Evolutionary conservation across 2,329 filamentous ascomycete genomes (phyloP).

Genomic region (Neofusicoccum sp.): DNA sequence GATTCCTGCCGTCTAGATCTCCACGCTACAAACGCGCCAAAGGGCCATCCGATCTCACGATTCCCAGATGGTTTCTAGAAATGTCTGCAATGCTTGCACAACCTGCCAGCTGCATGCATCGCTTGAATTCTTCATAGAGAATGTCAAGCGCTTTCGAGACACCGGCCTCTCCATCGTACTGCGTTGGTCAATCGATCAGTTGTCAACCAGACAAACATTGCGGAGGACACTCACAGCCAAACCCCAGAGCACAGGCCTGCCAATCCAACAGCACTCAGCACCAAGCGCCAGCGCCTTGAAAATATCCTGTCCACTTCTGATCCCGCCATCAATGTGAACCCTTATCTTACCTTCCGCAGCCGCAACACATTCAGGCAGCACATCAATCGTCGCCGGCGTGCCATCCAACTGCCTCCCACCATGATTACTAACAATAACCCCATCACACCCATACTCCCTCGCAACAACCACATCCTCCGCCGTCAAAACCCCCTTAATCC

Average conservation of each 20-base stretch:
- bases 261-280: slow-evolving; percentile 60
- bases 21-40: no score
- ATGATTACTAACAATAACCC: slow-evolving; percentile 57
- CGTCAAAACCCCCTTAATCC: slow-evolving; percentile 59
- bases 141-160: no score
- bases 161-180: no score
- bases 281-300: slow-evolving; percentile 59
- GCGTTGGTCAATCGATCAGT: no score
- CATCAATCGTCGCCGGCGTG: slow-evolving; percentile 52
- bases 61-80: no score
- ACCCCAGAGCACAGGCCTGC: slow-evolving; percentile 57
- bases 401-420: slow-evolving; percentile 56
- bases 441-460: slow-evolving; percentile 49
- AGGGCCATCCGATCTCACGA: no score
- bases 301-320: slow-evolving; percentile 53
- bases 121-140: no score
- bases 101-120: no score
- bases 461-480: slow-evolving; percentile 52
- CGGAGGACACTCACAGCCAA: slow-evolving; percentile 26
- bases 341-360: slow-evolving; percentile 29
- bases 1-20: no score
- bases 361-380: slow-evolving; percentile 63
- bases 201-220: no score
- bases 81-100: no score
- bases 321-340: slow-evolving; percentile 55